These are phyloP conservation scores for Wickerhamiella dianesei DNA, from an alignment of 805 yeast genomes.

Conservation along the genomic window DNA sequence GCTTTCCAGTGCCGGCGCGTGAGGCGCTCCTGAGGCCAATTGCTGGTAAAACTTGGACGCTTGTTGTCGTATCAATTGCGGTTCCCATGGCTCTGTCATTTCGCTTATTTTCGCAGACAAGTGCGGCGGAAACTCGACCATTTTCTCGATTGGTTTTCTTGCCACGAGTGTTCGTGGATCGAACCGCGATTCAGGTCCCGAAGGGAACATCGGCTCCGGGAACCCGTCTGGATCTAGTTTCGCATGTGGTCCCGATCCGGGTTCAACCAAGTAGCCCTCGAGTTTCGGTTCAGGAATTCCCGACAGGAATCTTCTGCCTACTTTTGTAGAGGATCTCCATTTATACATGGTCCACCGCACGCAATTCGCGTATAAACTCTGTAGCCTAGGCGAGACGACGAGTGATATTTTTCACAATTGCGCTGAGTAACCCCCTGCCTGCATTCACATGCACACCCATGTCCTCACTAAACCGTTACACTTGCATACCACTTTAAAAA, in stretches of 20 bases:
- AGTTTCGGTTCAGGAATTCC: background rate
- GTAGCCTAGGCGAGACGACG: background rate
- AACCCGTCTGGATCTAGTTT: no score
- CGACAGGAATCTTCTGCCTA: background rate
- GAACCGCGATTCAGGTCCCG: conserved; percentile 35
- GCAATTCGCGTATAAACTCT: no score
- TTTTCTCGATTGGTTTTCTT: conserved; percentile 35
- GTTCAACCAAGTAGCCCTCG: background rate
- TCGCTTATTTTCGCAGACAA: conserved; percentile 49
- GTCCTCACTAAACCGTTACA: background rate
- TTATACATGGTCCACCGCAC: no score
- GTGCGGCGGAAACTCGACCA: conserved; percentile 40
- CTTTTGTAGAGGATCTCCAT: background rate
- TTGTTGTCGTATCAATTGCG: conserved; percentile 48
- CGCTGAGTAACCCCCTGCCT: background rate
- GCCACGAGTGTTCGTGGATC: conserved; percentile 47
- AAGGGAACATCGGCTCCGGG: no score
- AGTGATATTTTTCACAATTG: background rate
- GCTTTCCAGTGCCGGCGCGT: conserved; percentile 29
- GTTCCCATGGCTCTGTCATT: conserved; percentile 48
- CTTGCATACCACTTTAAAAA: no score
- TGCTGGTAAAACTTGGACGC: conserved; percentile 44
- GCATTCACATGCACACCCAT: background rate
- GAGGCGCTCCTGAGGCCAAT: conserved; percentile 41
- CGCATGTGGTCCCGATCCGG: no score